phyloP scores from a whole-genome alignment of 2,329 filamentous ascomycete genomes.

The Fusarium hainanense region DNA sequence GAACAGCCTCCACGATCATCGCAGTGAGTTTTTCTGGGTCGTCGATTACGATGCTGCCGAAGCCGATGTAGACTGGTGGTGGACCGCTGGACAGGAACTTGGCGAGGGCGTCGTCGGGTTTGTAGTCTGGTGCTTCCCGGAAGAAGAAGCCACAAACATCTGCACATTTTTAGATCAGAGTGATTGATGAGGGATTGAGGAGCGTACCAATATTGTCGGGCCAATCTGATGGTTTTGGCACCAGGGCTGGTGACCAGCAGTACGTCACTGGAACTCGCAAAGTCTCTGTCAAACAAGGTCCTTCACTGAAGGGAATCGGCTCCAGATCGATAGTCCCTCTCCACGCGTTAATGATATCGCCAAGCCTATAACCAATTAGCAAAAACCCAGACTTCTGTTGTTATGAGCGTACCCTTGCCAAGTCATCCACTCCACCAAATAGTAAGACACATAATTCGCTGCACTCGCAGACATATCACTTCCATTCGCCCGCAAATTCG shows the following conservation, averaged over 20 bases:
- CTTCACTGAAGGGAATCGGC: constrained; percentile 57
- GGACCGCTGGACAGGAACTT: constrained; percentile 67
- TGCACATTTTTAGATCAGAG: too few species aligned
- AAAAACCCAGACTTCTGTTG: too few species aligned
- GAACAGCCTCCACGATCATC: constrained; percentile 74
- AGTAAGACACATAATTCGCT: constrained; percentile 77
- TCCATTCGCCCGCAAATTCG: constrained; percentile 70
- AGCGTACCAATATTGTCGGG: constrained; percentile 68
- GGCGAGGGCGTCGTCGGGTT: constrained; percentile 63
- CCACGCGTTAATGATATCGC: constrained; percentile 36
- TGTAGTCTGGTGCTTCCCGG: constrained; percentile 66
- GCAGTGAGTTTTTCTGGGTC: constrained; percentile 72
- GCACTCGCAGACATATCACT: constrained; percentile 43
- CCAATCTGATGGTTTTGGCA: constrained; percentile 76
- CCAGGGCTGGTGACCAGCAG: constrained; percentile 77
- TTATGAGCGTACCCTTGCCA: constrained; percentile 76
- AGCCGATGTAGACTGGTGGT: constrained; percentile 75
- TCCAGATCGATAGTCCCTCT: constrained; percentile 30
- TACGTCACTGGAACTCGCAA: constrained; percentile 80
- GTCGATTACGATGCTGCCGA: constrained; percentile 78
- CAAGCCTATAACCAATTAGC: constrained; percentile 10
- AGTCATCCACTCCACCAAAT: constrained; percentile 78
- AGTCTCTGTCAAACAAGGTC: constrained; percentile 74
- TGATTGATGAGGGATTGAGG: too few species aligned
- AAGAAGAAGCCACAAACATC: constrained; percentile 74